A percentile compares a stretch with the other conserved stretches of the same genome.
Evolutionary conservation across 495 filamentous ascomycete genomes (phyloP).

Genomic region (Pyrenula aspistea): DNA sequence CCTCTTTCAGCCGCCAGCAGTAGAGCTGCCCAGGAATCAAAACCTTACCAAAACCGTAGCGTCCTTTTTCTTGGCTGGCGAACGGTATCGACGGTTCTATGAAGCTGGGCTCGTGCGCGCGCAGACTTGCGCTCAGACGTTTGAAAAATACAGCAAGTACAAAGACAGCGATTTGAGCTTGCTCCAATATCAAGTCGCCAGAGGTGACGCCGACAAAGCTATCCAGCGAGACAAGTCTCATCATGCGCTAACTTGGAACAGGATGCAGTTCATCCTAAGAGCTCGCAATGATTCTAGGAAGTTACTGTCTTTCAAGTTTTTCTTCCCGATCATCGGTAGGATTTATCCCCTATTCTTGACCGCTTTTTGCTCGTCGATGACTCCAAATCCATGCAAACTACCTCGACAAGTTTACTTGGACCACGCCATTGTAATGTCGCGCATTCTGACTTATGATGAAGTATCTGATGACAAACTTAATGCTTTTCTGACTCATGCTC

Average conservation of each 20-base stretch:
- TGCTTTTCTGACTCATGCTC: too few species aligned
- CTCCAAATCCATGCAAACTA: constrained; percentile 71
- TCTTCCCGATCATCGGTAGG: constrained; percentile 71
- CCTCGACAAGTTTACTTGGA: constrained; percentile 54
- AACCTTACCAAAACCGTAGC: background rate
- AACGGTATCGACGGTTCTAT: constrained; percentile 60
- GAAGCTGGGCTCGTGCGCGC: constrained; percentile 69
- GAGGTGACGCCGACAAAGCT: constrained; percentile 15
- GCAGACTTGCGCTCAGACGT: constrained; percentile 36
- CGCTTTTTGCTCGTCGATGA: constrained; percentile 49
- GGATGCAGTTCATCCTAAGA: constrained; percentile 56
- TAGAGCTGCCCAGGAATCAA: background rate
- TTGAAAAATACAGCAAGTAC: constrained; percentile 32
- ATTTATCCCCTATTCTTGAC: constrained; percentile 68
- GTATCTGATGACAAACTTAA: too few species aligned
- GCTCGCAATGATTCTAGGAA: constrained; percentile 54
- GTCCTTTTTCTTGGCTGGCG: constrained; percentile 14
- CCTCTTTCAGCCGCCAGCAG: background rate
- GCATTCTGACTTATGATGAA: background rate
- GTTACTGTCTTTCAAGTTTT: constrained; percentile 61
- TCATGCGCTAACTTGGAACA: constrained; percentile 28
- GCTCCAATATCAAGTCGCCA: constrained; percentile 22
- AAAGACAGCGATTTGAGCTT: constrained; percentile 15
- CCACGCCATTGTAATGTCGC: background rate
- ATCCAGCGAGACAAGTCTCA: background rate